Conservation (phyloP, 139 green algal genomes). For the Auxenochlorella pyrenoidosa region DNA sequence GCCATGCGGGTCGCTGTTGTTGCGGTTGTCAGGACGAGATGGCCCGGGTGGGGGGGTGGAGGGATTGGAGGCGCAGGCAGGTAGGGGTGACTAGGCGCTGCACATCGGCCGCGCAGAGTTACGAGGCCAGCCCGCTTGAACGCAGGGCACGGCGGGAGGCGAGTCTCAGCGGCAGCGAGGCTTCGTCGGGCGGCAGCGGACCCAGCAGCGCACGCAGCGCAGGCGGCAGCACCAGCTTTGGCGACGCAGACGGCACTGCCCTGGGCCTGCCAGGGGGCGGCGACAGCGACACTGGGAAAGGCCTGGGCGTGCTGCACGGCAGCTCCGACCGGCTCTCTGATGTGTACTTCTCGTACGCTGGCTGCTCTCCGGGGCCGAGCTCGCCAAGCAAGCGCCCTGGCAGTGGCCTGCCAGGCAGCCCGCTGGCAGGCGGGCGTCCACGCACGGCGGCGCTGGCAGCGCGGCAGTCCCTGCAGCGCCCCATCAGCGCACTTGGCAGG, state of each 20-base stretch:
- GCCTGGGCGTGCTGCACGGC: constrained; percentile 15
- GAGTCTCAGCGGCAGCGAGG: constrained; percentile 21
- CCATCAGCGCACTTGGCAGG: not conserved
- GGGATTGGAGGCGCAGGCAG: not conserved
- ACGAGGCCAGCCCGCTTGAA: not conserved
- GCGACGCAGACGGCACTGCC: not conserved
- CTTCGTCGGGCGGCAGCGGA: not conserved
- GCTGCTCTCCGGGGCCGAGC: too few species aligned
- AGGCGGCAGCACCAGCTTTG: not conserved
- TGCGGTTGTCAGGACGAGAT: too few species aligned
- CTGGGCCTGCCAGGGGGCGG: not conserved
- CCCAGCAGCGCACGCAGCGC: not conserved
- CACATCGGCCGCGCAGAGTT: not conserved
- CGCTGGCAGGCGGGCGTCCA: constrained; percentile 11
- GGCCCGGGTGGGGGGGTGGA: too few species aligned
- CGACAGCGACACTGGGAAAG: not conserved
- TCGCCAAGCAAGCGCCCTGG: not conserved
- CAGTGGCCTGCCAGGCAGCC: not conserved
- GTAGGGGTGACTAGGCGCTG: not conserved
- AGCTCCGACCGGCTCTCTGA: not conserved
- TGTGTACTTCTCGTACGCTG: constrained; percentile 18
- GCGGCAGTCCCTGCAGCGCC: constrained; percentile 12
- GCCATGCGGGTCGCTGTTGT: too few species aligned
- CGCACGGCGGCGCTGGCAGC: not conserved
- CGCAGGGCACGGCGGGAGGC: constrained; percentile 20